A percentile compares a stretch with the other conserved stretches of the same genome.
phyloP scores from a whole-genome alignment of 2,329 filamentous ascomycete genomes.

The Cladosporium sp. region DNA sequence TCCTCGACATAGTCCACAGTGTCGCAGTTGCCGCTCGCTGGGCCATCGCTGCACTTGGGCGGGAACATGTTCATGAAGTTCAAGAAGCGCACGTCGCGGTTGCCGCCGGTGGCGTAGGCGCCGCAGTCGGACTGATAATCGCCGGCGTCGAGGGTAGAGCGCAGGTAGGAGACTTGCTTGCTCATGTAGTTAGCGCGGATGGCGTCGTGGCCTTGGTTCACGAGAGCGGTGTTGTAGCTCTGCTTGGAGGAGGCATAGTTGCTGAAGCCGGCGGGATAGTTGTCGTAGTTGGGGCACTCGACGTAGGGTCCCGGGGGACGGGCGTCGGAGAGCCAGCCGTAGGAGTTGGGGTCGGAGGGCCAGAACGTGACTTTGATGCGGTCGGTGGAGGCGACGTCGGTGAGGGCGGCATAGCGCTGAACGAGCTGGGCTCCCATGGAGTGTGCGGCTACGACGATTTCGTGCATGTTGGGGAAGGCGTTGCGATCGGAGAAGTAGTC shows the following conservation, averaged over 20 bases:
- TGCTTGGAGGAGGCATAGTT: constrained; percentile 31
- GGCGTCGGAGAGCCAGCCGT: constrained; percentile 33
- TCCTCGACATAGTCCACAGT: constrained; percentile 35
- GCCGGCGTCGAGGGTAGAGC: constrained; percentile 35
- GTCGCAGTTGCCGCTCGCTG: constrained; percentile 29
- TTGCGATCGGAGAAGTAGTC: constrained; percentile 34
- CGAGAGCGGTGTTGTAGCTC: constrained; percentile 29
- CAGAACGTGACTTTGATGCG: constrained; percentile 33
- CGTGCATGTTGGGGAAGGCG: constrained; percentile 37
- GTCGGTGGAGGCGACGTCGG: constrained; percentile 25
- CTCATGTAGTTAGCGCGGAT: constrained; percentile 33
- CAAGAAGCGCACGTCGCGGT: constrained; percentile 40
- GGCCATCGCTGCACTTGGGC: constrained; percentile 28
- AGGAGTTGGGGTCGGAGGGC: constrained; percentile 39
- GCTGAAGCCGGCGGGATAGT: constrained; percentile 35
- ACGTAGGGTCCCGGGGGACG: constrained; percentile 31
- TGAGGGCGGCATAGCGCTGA: constrained; percentile 37
- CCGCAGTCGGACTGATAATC: constrained; percentile 35
- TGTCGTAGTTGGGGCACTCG: constrained; percentile 35
- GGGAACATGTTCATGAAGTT: constrained; percentile 38
- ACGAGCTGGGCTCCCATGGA: constrained; percentile 37
- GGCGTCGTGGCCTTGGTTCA: constrained; percentile 30
- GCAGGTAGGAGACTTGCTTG: constrained; percentile 37
- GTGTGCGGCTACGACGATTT: constrained; percentile 40
- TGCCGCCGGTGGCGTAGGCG: constrained; percentile 32